Percentiles rank a stretch among this genome's conserved stretches.
phyloP scores from a whole-genome alignment of 306 rosid genomes.

The Malus sylvestris region DNA sequence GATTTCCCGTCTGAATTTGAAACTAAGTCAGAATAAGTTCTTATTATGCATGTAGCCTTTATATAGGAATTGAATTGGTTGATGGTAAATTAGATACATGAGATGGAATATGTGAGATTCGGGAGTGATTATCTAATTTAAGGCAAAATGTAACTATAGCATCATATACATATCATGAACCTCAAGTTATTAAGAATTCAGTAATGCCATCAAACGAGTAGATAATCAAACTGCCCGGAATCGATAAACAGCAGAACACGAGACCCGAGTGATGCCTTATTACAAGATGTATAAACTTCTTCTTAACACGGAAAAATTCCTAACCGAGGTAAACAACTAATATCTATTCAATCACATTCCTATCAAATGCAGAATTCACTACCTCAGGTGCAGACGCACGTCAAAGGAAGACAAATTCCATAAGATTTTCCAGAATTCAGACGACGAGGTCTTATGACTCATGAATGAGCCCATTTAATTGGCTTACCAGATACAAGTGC shows the following conservation, averaged over 20 bases:
- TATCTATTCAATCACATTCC: background rate
- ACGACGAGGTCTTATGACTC: background rate
- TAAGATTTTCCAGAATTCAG: background rate
- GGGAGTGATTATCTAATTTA: background rate
- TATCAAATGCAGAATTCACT: background rate
- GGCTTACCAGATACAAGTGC: background rate
- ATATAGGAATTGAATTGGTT: background rate
- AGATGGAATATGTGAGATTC: background rate
- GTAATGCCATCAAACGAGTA: background rate
- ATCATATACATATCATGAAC: background rate
- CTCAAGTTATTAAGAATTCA: background rate
- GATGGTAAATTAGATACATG: background rate
- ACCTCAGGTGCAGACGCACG: background rate
- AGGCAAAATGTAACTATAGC: background rate
- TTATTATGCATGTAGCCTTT: background rate
- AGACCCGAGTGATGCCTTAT: background rate
- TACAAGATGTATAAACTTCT: background rate
- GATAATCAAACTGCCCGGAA: background rate
- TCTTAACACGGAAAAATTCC: background rate
- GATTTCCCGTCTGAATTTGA: conserved; percentile 65
- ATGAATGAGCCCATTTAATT: background rate
- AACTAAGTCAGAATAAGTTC: conserved; percentile 17
- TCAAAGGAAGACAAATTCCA: background rate
- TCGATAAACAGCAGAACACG: background rate
- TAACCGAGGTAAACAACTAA: background rate